These are phyloP conservation scores for Podosphaera leucotricha DNA, from an alignment of 2,329 filamentous ascomycete species.

Conservation along the genomic window DNA sequence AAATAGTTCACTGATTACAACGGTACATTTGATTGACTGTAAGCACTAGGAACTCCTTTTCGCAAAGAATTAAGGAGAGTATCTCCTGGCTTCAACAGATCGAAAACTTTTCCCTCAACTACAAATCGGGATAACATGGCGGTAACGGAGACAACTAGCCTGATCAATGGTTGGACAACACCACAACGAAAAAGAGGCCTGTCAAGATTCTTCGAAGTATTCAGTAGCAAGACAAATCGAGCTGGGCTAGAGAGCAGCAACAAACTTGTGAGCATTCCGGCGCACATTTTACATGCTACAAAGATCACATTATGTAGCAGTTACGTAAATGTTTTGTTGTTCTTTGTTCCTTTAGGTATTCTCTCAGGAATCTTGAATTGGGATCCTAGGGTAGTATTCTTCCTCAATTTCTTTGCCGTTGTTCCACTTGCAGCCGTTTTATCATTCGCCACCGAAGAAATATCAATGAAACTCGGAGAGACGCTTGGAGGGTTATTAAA, in stretches of 20 bases:
- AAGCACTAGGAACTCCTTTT: slow-evolving; percentile 5
- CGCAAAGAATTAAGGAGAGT: slow-evolving; percentile 5
- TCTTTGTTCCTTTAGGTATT: slow-evolving; percentile 62
- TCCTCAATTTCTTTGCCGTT: slow-evolving; percentile 85
- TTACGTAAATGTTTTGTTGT: slow-evolving; percentile 51
- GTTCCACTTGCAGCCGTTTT: slow-evolving; percentile 73
- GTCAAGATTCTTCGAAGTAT: slow-evolving; percentile 9
- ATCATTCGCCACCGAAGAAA: slow-evolving; percentile 74
- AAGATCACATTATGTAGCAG: slow-evolving; percentile 16
- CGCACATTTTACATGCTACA: slow-evolving; percentile 10
- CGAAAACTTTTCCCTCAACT: background rate
- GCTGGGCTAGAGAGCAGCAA: slow-evolving; percentile 13
- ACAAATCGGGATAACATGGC: background rate
- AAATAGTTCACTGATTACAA: too few species aligned
- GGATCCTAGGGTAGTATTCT: slow-evolving; percentile 42
- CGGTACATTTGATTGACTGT: too few species aligned
- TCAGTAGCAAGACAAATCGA: slow-evolving; percentile 10
- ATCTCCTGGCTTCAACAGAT: background rate
- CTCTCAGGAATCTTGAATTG: slow-evolving; percentile 28
- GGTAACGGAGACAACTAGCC: slow-evolving; percentile 9
- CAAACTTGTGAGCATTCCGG: slow-evolving; percentile 11
- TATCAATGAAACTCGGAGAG: slow-evolving; percentile 60
- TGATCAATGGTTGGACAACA: slow-evolving; percentile 8
- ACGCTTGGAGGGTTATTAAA: slow-evolving; percentile 75
- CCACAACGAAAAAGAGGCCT: slow-evolving; percentile 3